Base-by-base conservation (phyloP, 306 rosid species). In the Vicia sativa region DNA sequence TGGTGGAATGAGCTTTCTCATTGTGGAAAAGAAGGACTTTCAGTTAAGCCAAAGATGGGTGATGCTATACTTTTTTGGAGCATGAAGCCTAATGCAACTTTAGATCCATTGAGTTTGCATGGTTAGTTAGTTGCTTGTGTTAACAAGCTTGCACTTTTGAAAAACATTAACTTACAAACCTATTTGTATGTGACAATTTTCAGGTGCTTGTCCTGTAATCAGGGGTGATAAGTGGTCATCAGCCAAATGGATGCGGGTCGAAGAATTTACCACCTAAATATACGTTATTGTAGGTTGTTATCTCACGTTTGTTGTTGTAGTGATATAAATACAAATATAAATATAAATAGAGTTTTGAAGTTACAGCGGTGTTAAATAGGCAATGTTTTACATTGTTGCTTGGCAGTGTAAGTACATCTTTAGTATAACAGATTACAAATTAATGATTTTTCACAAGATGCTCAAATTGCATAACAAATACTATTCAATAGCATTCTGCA, bases 21-120 rank as follows among this genome's bases (percentile, higher is more conserved):
- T 9, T 95, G 99, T 34, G 97, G 87, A 38, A 85, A 87, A 75
- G 71, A 76, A 67, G 97, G 99, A 41, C 95, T 90, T 68, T 87
- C 97, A 28, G 71, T 95, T 66, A 95, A 95, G 82, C 99, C 99
- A 39, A 95, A 85, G 81, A 87, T 66, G 95, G 97, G 99, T 11
- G 91, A 88, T 78, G 99, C 99, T 48, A 49, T 95, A 67, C 97
- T 95, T 85, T 95, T 95, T 80, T 90, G 99, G 97, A 95, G 97
- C 87, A 90, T 95, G 91, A 95, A 81, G 80, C 97, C 96, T 52
- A 95, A 95, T 79, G 89, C 88, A 46, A 66, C 88, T 48, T 50
- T 82, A 44, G 99, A 95, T 77, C 85, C 97, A 73, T 79, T 89
- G 8, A 90, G 92, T 87, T 73, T 90, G 82, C 99, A 95, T 71